Conservation (phyloP, 768 basidiomycete species). For the Asterophora parasitica region DNA sequence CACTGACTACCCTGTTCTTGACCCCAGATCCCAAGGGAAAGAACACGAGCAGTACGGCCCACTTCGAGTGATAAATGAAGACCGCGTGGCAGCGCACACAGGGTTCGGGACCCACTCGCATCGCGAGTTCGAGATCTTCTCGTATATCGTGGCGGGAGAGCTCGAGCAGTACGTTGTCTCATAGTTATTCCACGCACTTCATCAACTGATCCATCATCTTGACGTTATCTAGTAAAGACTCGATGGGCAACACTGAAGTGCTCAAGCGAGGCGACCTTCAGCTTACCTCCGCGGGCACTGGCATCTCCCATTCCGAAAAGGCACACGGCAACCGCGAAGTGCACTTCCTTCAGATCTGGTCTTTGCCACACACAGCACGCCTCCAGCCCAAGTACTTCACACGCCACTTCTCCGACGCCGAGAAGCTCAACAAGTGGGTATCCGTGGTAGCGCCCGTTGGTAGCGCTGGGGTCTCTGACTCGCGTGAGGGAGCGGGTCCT, state of each 20-base stretch:
- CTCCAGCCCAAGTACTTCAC: conserved; percentile 84
- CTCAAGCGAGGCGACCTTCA: conserved; percentile 88
- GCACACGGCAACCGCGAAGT: conserved; percentile 37
- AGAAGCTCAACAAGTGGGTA: conserved; percentile 72
- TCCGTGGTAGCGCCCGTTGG: conserved; percentile 73
- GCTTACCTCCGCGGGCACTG: conserved; percentile 88
- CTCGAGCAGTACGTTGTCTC: conserved; percentile 66
- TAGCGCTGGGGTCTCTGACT: conserved; percentile 48
- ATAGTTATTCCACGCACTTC: too few relatives aligned
- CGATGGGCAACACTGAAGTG: conserved; percentile 87
- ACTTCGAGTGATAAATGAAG: conserved; percentile 90
- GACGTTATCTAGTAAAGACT: conserved; percentile 61
- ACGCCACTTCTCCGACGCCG: conserved; percentile 76
- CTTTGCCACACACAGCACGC: conserved; percentile 33
- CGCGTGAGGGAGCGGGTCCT: conserved; percentile 70
- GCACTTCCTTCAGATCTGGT: conserved; percentile 55
- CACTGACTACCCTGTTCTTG: background rate
- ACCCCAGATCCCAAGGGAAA: conserved; percentile 53
- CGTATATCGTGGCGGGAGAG: conserved; percentile 74
- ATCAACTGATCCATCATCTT: conserved; percentile 2
- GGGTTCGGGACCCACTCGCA: conserved; percentile 89
- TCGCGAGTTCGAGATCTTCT: conserved; percentile 87
- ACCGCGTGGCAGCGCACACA: conserved; percentile 66
- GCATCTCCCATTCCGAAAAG: conserved; percentile 77
- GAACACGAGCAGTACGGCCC: conserved; percentile 60